A percentile compares a stretch with the other conserved stretches of the same genome.
Conservation (phyloP, 371 early-diverging fungal genomes). For the Mortierella sp. region DNA sequence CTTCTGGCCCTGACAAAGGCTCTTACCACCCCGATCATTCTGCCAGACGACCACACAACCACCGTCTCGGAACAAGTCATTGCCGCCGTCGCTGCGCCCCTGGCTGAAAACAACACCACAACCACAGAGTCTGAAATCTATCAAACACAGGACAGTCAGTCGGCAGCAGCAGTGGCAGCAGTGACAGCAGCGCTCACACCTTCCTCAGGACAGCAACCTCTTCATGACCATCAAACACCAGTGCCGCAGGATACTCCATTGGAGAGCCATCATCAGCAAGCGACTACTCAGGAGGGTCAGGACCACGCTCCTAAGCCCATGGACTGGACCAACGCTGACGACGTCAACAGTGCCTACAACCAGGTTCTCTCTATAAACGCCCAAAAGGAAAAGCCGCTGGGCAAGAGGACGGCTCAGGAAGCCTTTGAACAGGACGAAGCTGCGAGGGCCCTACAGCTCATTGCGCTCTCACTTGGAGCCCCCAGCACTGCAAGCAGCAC, state of each 20-base stretch:
- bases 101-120: neutral
- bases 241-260: neutral
- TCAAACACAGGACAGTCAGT: neutral
- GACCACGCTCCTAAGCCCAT: conserved; percentile 10
- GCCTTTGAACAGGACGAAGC: conserved; percentile 36
- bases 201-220: neutral
- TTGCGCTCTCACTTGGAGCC: conserved; percentile 30
- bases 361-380: conserved; percentile 28
- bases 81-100: conserved; percentile 34
- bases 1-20: conserved; percentile 35
- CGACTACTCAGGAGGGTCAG: conserved; percentile 9
- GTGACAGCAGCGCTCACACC: conserved; percentile 14
- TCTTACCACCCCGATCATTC: conserved; percentile 32
- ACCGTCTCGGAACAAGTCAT: conserved; percentile 16
- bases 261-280: neutral
- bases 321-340: conserved; percentile 17
- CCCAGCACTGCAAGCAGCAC: conserved; percentile 1
- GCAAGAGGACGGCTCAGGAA: conserved; percentile 27
- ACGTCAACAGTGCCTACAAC: conserved; percentile 32
- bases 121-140: neutral
- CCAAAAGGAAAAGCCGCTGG: conserved; percentile 12
- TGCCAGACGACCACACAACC: conserved; percentile 2
- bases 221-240: conserved; percentile 1
- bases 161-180: conserved; percentile 12
- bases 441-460: conserved; percentile 29